Evolutionary conservation across 108 stramenopile species (phyloP).

Genomic region (Mayamaea pseudoterrestris): DNA sequence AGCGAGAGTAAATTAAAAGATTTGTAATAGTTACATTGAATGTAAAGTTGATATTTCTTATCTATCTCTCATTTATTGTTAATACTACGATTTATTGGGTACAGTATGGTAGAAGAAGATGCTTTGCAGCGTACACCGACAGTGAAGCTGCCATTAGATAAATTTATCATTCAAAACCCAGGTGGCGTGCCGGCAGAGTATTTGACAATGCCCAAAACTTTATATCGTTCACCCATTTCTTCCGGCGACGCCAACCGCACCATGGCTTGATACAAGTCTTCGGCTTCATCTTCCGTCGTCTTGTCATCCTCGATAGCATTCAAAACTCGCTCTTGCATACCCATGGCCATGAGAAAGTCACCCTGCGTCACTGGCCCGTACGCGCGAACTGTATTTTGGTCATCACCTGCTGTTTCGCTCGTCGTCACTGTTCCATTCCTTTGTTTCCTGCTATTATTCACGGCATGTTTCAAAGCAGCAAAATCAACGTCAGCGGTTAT

Average conservation of each 20-base stretch:
- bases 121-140: too few species aligned
- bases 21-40: too few species aligned
- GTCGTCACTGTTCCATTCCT: neutral
- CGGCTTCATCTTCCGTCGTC: conserved; percentile 80
- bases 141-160: too few species aligned
- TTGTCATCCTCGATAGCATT: conserved; percentile 63
- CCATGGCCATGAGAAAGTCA: conserved; percentile 84
- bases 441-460: too few species aligned
- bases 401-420: conserved; percentile 2
- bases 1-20: too few species aligned
- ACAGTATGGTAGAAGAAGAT: too few species aligned
- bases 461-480: conserved; percentile 58
- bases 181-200: neutral
- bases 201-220: conserved; percentile 73
- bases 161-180: neutral
- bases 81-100: too few species aligned
- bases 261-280: conserved; percentile 56
- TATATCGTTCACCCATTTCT: conserved; percentile 86
- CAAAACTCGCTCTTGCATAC: conserved; percentile 70
- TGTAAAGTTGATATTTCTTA: too few species aligned
- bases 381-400: conserved; percentile 41
- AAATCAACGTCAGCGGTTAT: conserved; percentile 98
- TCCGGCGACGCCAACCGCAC: conserved; percentile 78
- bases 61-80: too few species aligned
- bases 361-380: conserved; percentile 88